Evolutionary conservation across 805 yeast genomes (phyloP).

Genomic region (Kuraishia ogatae): DNA sequence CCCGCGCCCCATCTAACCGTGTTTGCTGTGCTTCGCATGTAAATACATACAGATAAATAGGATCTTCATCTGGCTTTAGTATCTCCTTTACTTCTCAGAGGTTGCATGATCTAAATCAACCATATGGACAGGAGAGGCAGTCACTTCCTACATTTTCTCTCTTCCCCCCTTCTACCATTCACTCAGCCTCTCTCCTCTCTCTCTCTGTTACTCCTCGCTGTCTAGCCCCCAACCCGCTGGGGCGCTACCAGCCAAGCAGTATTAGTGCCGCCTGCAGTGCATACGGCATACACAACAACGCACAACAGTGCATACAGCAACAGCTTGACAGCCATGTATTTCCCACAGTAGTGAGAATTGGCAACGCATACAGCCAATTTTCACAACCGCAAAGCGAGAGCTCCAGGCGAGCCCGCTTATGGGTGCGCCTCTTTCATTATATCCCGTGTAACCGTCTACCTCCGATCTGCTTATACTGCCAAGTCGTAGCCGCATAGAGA

Average conservation of each 20-base stretch:
- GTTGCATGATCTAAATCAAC: too few species aligned
- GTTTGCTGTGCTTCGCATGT: neutral
- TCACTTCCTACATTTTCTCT: too few species aligned
- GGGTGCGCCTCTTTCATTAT: neutral
- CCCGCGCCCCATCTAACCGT: neutral
- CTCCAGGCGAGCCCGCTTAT: neutral
- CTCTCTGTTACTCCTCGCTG: too few species aligned
- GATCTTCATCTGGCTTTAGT: too few species aligned
- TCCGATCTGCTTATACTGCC: neutral
- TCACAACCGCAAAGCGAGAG: neutral
- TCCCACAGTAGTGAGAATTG: neutral
- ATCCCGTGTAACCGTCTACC: neutral
- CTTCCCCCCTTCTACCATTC: too few species aligned
- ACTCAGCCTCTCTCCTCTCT: slow-evolving; percentile 70
- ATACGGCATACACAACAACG: slow-evolving; percentile 68
- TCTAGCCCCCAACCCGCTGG: too few species aligned
- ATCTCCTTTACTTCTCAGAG: too few species aligned
- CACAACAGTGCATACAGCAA: neutral
- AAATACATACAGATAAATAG: too few species aligned
- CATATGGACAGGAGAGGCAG: too few species aligned
- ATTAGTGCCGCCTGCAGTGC: too few species aligned
- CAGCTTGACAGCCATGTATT: neutral
- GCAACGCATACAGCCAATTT: neutral
- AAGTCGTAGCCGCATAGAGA: neutral
- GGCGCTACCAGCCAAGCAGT: too few species aligned